Conservation (phyloP, 192 early-diverging fungal genomes). For the Physocladia obscura region DNA sequence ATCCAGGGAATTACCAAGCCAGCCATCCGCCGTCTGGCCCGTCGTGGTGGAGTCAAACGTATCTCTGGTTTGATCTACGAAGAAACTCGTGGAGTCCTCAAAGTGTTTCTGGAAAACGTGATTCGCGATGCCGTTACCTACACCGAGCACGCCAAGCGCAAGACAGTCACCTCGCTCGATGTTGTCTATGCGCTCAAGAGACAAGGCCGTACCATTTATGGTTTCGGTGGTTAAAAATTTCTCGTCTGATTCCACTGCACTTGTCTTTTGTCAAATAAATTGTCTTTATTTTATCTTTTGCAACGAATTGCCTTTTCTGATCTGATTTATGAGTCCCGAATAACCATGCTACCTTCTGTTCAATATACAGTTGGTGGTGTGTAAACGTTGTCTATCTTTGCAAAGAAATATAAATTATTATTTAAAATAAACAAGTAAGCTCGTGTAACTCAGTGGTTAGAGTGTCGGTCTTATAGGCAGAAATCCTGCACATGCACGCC, state of each 20-base stretch:
- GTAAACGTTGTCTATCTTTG: no score
- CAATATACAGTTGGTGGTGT: no score
- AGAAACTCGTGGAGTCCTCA: constrained; percentile 96
- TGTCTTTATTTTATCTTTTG: no score
- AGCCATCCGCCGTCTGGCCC: constrained; percentile 77
- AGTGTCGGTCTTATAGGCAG: background rate
- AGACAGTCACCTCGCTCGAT: constrained; percentile 99
- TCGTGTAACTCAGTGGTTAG: constrained; percentile 11
- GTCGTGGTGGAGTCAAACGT: constrained; percentile 99
- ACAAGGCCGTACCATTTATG: constrained; percentile 89
- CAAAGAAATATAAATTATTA: no score
- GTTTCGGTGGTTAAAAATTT: constrained; percentile 13
- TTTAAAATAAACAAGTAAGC: no score
- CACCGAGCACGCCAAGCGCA: constrained; percentile 98
- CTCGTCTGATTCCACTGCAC: background rate
- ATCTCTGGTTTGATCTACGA: constrained; percentile 99
- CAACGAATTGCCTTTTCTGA: no score
- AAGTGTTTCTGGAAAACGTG: constrained; percentile 98
- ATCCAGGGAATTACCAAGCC: constrained; percentile 31
- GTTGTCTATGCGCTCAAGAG: constrained; percentile 97
- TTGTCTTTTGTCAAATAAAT: background rate
- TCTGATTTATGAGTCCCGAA: no score
- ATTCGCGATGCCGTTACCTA: constrained; percentile 99
- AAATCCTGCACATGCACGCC: background rate
- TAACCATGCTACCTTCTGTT: no score